Base-by-base conservation (phyloP, 176 grass and related monocot genomes). In the Dendrocalamus sinicus region DNA sequence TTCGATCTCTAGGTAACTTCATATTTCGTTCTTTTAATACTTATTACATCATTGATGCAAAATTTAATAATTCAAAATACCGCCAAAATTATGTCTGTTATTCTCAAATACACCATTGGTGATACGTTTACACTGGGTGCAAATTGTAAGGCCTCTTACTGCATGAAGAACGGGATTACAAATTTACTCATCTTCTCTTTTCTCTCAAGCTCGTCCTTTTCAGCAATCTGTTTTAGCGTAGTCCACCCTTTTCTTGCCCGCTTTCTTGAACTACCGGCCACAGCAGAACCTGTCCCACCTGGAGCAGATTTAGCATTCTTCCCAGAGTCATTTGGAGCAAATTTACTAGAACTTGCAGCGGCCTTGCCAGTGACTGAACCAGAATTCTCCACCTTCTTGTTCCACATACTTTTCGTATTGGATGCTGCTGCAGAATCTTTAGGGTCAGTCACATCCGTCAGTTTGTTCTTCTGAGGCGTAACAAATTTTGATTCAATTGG, bases 171-270 rank as follows among this genome's bases (percentile, higher is more conserved):
- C 23, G 91, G 93, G 72, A 91, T 89, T 20, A 83, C 76, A 83
- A 95, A 95, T 61, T 80, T 95, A 40, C 47, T 76, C 69, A 92
- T 83, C 20, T 79, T 95, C 73, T 81, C 86, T 50, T 90, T 86
- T 66, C 86, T 90, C 73, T 93, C 76, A 35, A 79, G 85, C 70
- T 90, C 88, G 16, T 91, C 84, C 52, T 75, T 89, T 72, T 94
- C 80, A 75, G 90, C 86, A 12, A 93, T 93, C 82, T 98, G 88
- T 78, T 90, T 93, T n/a, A 98, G 81, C 9, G 86, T 93, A 6
- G 83, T 88, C 91, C 93, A 95, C 24, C 88, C 89, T 64, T 88
- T 98, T 79, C 95, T 98, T 80, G 78, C 67, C 66, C 91, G 85
- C 77, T 95, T 98, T 57, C 84, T 93, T 10, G 95, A 98, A 78